Conservation (phyloP, 2,329 filamentous ascomycete species). For the Colletotrichum liaoningense region DNA sequence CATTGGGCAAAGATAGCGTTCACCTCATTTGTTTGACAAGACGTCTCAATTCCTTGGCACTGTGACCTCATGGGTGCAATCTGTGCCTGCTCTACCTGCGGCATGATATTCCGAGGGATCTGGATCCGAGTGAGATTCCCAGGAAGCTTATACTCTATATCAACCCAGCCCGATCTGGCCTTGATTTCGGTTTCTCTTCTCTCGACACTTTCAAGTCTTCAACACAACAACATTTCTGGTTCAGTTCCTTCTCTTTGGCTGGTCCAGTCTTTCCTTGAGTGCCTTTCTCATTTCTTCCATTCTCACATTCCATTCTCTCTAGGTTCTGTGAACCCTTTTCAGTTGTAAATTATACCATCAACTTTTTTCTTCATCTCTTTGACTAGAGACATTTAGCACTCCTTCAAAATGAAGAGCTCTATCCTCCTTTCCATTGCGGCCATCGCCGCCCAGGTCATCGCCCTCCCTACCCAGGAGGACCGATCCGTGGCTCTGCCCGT, state of each 20-base stretch:
- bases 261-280: conserved; percentile 30
- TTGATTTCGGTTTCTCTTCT: not conserved
- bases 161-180: conserved; percentile 21
- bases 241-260: conserved; percentile 34
- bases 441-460: conserved; percentile 34
- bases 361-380: not conserved
- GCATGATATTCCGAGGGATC: conserved; percentile 14
- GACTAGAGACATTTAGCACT: not conserved
- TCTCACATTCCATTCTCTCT: conserved; percentile 16
- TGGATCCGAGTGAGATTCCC: conserved; percentile 15
- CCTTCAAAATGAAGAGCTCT: conserved; percentile 35
- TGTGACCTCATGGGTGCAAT: conserved; percentile 17
- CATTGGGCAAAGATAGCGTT: conserved; percentile 17
- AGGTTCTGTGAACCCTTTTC: conserved; percentile 32
- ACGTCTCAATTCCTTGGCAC: conserved; percentile 35
- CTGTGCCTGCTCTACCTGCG: conserved; percentile 5
- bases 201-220: conserved; percentile 20
- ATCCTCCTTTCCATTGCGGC: conserved; percentile 33
- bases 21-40: conserved; percentile 31
- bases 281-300: conserved; percentile 6
- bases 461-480: conserved; percentile 23
- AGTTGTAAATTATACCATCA: not conserved
- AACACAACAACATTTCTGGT: conserved; percentile 13
- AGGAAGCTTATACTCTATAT: conserved; percentile 29
- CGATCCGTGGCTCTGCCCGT: conserved; percentile 23